A percentile compares a stretch with the other conserved stretches of the same genome.
Conservation (phyloP, 2,329 filamentous ascomycete species). For the Ceratocystis cubensis region DNA sequence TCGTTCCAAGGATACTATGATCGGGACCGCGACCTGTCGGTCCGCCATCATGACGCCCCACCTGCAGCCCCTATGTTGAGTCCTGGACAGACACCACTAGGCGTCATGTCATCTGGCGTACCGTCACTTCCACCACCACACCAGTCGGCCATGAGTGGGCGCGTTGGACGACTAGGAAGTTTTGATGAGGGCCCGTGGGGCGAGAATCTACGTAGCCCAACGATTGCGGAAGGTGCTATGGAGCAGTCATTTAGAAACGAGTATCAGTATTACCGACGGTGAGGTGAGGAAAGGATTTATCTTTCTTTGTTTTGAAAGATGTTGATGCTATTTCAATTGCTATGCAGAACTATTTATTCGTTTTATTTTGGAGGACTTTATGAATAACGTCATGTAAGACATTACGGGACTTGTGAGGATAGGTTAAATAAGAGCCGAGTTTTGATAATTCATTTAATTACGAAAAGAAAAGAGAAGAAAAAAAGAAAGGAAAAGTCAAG, state of each 20-base stretch:
- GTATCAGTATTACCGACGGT: constrained; percentile 1
- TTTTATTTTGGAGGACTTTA: not conserved
- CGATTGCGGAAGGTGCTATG: constrained; percentile 6
- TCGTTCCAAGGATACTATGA: constrained; percentile 11
- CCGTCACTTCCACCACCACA: not conserved
- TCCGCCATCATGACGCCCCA: not conserved
- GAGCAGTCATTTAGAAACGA: constrained; percentile 3
- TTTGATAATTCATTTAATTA: not conserved
- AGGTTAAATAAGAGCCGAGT: not conserved
- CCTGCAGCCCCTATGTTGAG: constrained; percentile 15
- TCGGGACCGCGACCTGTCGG: constrained; percentile 9
- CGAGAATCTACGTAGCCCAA: not conserved
- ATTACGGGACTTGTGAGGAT: not conserved
- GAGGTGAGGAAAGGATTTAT: not conserved
- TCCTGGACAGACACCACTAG: not conserved
- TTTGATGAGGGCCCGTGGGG: constrained; percentile 6
- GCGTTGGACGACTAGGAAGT: not conserved
- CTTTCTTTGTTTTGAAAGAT: not conserved
- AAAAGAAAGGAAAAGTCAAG: not conserved
- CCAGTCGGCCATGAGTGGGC: not conserved
- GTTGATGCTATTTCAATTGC: not conserved
- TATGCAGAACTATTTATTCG: not conserved
- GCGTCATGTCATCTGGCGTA: not conserved
- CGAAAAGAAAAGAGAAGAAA: not conserved
- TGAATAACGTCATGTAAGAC: not conserved